Evolutionary conservation across 768 basidiomycete species (phyloP).

Genomic region (Pluteus cervinus): DNA sequence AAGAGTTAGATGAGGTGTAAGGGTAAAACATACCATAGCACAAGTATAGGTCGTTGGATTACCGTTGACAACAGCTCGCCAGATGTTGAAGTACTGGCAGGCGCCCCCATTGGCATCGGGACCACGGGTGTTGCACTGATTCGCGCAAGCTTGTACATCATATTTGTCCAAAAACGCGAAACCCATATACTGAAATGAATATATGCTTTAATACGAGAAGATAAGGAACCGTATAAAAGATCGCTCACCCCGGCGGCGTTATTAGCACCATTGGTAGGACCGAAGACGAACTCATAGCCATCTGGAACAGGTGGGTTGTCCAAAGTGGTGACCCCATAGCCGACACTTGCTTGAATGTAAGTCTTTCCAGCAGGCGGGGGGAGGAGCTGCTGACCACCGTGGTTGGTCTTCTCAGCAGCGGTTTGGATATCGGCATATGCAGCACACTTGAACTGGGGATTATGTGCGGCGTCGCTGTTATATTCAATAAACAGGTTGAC

Average conservation of each 20-base stretch:
- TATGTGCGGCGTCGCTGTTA: conserved; percentile 34
- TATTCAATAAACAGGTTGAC: conserved; percentile 46
- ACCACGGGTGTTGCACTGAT: conserved; percentile 36
- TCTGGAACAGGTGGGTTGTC: conserved; percentile 29
- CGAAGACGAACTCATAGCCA: conserved; percentile 34
- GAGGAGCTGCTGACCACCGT: conserved; percentile 35
- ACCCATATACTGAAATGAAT: conserved; percentile 47
- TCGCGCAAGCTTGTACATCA: conserved; percentile 40
- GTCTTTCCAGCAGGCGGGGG: conserved; percentile 29
- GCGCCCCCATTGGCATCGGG: conserved; percentile 36
- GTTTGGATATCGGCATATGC: conserved; percentile 38
- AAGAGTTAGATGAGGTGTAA: neutral
- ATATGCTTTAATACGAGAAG: neutral
- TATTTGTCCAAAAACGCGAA: conserved; percentile 44
- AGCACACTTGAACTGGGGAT: conserved; percentile 44
- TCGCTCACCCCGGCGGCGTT: conserved; percentile 35
- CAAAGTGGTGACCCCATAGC: conserved; percentile 30
- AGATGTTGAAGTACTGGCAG: conserved; percentile 50
- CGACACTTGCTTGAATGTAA: conserved; percentile 39
- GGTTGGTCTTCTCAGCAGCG: conserved; percentile 39
- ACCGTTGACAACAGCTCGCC: conserved; percentile 41
- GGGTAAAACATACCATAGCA: conserved; percentile 32
- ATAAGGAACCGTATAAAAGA: neutral
- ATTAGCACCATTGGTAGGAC: conserved; percentile 40
- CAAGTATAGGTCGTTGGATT: conserved; percentile 43